Evolutionary conservation across 768 basidiomycete genomes (phyloP).

Genomic region (Tubosaeta sp.): DNA sequence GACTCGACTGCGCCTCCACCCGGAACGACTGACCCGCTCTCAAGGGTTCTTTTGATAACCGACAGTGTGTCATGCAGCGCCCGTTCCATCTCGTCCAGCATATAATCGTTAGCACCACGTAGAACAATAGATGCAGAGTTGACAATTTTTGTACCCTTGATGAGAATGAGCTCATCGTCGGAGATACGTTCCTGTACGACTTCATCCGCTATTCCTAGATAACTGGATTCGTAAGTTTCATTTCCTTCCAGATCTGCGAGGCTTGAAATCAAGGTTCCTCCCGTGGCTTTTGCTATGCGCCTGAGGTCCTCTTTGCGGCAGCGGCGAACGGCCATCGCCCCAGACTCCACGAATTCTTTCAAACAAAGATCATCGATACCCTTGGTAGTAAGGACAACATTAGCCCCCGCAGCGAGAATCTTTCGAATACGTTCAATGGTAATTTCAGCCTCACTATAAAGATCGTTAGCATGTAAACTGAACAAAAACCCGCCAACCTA

Average conservation of each 20-base stretch:
- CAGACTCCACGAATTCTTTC: slow-evolving; percentile 98
- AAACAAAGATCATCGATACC: slow-evolving; percentile 97
- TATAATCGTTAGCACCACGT: slow-evolving; percentile 97
- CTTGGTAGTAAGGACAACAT: slow-evolving; percentile 95
- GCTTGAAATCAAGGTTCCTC: slow-evolving; percentile 88
- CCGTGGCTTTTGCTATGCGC: slow-evolving; percentile 95
- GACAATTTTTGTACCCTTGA: slow-evolving; percentile 98
- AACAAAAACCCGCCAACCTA: slow-evolving; percentile 29
- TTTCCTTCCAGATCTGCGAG: slow-evolving; percentile 97
- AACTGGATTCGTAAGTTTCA: slow-evolving; percentile 91
- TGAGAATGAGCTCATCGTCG: slow-evolving; percentile 95
- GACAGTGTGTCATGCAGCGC: slow-evolving; percentile 92
- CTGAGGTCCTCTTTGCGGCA: slow-evolving; percentile 98
- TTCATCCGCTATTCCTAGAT: slow-evolving; percentile 91
- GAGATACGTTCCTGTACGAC: slow-evolving; percentile 95
- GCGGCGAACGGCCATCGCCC: slow-evolving; percentile 96
- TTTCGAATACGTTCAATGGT: slow-evolving; percentile 94
- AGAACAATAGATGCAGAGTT: slow-evolving; percentile 90
- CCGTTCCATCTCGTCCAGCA: slow-evolving; percentile 99
- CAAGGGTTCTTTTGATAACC: slow-evolving; percentile 93
- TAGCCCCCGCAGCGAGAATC: slow-evolving; percentile 92
- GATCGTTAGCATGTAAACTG: slow-evolving; percentile 9
- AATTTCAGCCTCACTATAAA: slow-evolving; percentile 84
- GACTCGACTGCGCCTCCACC: slow-evolving; percentile 98
- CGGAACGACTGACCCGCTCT: slow-evolving; percentile 93